Conservation (phyloP, 345 rosid genomes). For the Bruguiera sexangula region DNA sequence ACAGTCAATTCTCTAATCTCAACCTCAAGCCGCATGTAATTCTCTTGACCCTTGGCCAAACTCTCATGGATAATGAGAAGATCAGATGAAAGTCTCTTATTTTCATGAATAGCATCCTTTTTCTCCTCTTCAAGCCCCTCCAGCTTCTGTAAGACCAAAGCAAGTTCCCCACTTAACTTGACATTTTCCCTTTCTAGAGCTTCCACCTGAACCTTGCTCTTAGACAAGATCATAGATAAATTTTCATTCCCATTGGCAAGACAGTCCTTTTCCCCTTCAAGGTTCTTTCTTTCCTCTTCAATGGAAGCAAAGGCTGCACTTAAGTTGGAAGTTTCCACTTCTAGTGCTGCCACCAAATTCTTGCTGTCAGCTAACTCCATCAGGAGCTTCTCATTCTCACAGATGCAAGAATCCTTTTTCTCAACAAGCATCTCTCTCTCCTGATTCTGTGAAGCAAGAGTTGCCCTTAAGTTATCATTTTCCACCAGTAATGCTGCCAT, state of each 20-base stretch:
- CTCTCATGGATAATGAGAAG: conserved; percentile 49
- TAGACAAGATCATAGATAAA: conserved; percentile 39
- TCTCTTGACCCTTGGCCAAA: conserved; percentile 40
- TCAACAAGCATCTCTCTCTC: conserved; percentile 48
- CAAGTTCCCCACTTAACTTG: conserved; percentile 42
- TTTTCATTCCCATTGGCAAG: conserved; percentile 45
- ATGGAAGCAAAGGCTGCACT: conserved; percentile 35
- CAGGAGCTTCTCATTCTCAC: conserved; percentile 51
- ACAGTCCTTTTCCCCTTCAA: conserved; percentile 27
- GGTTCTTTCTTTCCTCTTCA: conserved; percentile 15
- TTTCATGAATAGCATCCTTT: conserved; percentile 41
- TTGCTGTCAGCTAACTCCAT: conserved; percentile 56
- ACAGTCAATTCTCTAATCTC: conserved; percentile 40
- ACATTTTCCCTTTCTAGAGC: conserved; percentile 48
- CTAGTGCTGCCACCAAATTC: conserved; percentile 46
- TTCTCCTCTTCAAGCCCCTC: conserved; percentile 59
- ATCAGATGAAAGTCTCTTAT: conserved; percentile 53
- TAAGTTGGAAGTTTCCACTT: conserved; percentile 42
- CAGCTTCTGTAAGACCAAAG: conserved; percentile 39
- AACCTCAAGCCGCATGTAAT: conserved; percentile 35
- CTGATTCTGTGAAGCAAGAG: conserved; percentile 41
- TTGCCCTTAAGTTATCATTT: conserved; percentile 48
- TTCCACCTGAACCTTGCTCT: conserved; percentile 43
- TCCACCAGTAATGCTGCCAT: conserved; percentile 44
- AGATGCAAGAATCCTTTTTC: conserved; percentile 34